Evolutionary conservation across 2,329 filamentous ascomycete species (phyloP).

Genomic region (Macrophomina phaseolina): DNA sequence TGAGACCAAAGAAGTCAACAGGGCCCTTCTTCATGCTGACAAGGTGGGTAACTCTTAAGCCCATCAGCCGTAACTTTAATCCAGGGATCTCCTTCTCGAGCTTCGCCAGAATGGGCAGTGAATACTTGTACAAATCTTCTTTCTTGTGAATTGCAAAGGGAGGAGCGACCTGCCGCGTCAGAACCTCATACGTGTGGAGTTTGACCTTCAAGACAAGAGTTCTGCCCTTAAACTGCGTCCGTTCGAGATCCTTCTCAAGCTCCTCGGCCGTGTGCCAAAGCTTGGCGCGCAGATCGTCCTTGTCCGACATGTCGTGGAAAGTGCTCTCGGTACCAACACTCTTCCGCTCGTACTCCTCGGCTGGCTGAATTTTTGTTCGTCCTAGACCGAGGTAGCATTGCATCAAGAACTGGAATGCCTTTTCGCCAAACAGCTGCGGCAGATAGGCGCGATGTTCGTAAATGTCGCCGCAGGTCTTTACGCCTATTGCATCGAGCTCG

Average conservation of each 20-base stretch:
- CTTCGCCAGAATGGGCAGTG: conserved; percentile 82
- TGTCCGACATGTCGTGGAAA: conserved; percentile 78
- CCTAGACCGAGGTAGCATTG: conserved; percentile 86
- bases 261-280: conserved; percentile 82
- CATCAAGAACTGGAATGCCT: conserved; percentile 85
- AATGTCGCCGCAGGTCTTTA: conserved; percentile 88
- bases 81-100: conserved; percentile 81
- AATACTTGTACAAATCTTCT: conserved; percentile 82
- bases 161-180: conserved; percentile 78
- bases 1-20: conserved; percentile 77
- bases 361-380: conserved; percentile 81
- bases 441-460: conserved; percentile 77
- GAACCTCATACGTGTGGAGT: conserved; percentile 89
- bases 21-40: conserved; percentile 83
- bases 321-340: conserved; percentile 94
- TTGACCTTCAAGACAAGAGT: conserved; percentile 93
- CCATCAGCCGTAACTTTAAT: conserved; percentile 84
- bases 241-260: conserved; percentile 81
- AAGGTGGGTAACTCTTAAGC: conserved; percentile 84
- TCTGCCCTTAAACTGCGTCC: conserved; percentile 84
- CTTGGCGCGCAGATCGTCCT: conserved; percentile 73
- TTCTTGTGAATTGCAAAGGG: conserved; percentile 74
- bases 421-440: conserved; percentile 83
- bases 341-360: conserved; percentile 89
- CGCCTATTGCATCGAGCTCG: conserved; percentile 83